These are phyloP conservation scores for Apiotrichum sp. DNA, from an alignment of 1,284 basidiomycete species.

Conservation along the genomic window DNA sequence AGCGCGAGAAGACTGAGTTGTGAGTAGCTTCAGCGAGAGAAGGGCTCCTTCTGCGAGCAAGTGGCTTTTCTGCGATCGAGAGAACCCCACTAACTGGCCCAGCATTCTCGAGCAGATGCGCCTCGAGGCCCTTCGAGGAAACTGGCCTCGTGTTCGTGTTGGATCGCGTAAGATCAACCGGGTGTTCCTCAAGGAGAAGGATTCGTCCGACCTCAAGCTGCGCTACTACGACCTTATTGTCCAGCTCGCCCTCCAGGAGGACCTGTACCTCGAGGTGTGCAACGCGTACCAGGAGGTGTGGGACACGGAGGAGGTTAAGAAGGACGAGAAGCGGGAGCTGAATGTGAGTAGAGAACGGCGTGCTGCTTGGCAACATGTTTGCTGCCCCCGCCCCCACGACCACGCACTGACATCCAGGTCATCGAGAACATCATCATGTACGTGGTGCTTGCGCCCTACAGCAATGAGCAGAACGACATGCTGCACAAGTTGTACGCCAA, in stretches of 20 bases:
- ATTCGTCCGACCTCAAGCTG: slow-evolving; percentile 88
- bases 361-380: neutral
- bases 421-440: slow-evolving; percentile 93
- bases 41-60: too few relatives aligned
- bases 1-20: slow-evolving; percentile 96
- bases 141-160: slow-evolving; percentile 88
- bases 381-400: neutral
- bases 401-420: slow-evolving; percentile 52
- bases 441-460: slow-evolving; percentile 84
- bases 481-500: slow-evolving; percentile 78
- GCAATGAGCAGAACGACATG: slow-evolving; percentile 97
- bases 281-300: slow-evolving; percentile 95
- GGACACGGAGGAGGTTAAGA: slow-evolving; percentile 88
- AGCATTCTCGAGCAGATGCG: slow-evolving; percentile 95
- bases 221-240: slow-evolving; percentile 97
- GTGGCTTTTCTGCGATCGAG: too few relatives aligned
- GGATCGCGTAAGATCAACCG: slow-evolving; percentile 93
- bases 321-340: slow-evolving; percentile 67
- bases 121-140: slow-evolving; percentile 63
- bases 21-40: slow-evolving; percentile 18
- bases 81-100: neutral
- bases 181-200: slow-evolving; percentile 80
- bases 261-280: slow-evolving; percentile 85
- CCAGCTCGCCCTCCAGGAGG: slow-evolving; percentile 77
- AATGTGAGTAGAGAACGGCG: slow-evolving; percentile 53